Percentiles rank a stretch among this genome's conserved stretches.
These are phyloP conservation scores for Solanum verrucosum DNA, from an alignment of 257 asterid genomes.

Conservation along the genomic window DNA sequence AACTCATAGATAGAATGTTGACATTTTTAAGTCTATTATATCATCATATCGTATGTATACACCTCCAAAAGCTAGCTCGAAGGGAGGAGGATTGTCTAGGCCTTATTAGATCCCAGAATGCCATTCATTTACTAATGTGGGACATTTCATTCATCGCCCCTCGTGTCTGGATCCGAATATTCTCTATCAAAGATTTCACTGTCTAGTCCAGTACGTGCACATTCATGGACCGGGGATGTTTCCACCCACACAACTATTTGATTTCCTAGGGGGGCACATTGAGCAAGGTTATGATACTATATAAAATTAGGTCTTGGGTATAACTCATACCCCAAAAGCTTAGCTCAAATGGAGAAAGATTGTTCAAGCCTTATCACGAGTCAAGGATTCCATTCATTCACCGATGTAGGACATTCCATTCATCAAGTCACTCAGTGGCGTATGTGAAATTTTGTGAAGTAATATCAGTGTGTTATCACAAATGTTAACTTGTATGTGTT, in stretches of 20 bases:
- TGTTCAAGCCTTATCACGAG: no score
- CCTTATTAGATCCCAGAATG: neutral
- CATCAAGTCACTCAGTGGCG: neutral
- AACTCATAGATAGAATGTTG: neutral
- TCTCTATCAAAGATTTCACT: neutral
- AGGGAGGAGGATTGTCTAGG: neutral
- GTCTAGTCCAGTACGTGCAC: neutral
- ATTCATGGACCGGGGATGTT: neutral
- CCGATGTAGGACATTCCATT: neutral
- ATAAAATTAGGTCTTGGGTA: no score
- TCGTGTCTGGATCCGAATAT: neutral
- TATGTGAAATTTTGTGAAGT: neutral
- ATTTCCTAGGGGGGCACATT: no score
- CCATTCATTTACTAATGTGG: neutral
- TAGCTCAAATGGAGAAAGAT: no score
- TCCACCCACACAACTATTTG: neutral
- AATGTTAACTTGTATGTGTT: neutral
- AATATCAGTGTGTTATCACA: neutral
- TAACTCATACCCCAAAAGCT: no score
- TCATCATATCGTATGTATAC: neutral
- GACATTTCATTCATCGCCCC: neutral
- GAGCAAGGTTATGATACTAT: neutral
- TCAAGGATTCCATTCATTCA: neutral
- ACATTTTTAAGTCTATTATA: neutral
- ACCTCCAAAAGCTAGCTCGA: neutral